A percentile compares a stretch with the other conserved stretches of the same genome.
phyloP scores from a whole-genome alignment of 768 basidiomycete species.

The Paxillus involutus region DNA sequence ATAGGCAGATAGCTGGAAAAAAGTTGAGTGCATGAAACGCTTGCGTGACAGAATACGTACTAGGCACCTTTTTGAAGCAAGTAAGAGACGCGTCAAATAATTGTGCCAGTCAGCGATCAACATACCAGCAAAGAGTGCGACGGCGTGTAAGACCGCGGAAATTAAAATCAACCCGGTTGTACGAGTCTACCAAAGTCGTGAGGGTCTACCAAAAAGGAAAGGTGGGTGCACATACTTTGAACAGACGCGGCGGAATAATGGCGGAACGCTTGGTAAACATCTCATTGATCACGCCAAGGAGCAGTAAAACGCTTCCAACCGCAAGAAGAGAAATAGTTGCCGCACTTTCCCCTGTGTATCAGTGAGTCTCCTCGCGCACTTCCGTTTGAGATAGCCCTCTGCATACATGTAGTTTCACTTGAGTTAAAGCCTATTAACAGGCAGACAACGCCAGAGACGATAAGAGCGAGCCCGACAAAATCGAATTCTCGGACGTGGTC shows the following conservation, averaged over 20 bases:
- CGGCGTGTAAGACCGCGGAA: constrained; percentile 33
- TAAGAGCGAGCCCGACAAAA: constrained; percentile 36
- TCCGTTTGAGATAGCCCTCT: neutral
- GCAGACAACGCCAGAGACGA: constrained; percentile 36
- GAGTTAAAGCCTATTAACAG: constrained; percentile 40
- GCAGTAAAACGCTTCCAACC: constrained; percentile 33
- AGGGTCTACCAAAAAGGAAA: neutral
- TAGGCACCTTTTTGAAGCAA: constrained; percentile 20
- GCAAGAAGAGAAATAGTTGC: constrained; percentile 38
- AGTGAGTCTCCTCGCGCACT: neutral
- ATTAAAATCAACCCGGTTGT: constrained; percentile 36
- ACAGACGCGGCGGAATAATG: constrained; percentile 40
- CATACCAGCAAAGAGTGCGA: constrained; percentile 34
- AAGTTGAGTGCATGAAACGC: constrained; percentile 2
- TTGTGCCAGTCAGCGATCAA: neutral
- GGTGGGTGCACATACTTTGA: constrained; percentile 24
- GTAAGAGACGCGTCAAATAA: neutral
- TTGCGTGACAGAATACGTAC: constrained; percentile 5
- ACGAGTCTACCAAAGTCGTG: constrained; percentile 29
- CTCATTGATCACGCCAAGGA: constrained; percentile 34
- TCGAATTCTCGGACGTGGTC: constrained; percentile 37
- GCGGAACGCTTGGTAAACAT: constrained; percentile 32
- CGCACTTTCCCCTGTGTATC: constrained; percentile 24
- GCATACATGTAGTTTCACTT: constrained; percentile 32
- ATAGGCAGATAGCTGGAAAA: constrained; percentile 36